Evolutionary conservation across 202 grass and related monocot genomes (phyloP).

Genomic region (Bolboschoenoplectus hybrid): DNA sequence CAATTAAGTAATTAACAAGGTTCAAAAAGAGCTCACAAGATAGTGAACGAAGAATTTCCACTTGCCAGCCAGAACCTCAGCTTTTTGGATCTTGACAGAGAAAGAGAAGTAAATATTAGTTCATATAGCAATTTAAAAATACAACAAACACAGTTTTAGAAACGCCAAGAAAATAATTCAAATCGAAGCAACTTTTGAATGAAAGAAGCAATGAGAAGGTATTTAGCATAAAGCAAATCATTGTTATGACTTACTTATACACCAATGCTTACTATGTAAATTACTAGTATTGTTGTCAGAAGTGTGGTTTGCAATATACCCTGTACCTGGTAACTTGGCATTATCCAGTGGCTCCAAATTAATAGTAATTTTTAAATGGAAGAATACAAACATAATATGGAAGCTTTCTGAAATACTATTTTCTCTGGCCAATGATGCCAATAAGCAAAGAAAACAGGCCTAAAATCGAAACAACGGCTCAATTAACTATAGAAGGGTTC

Average conservation of each 20-base stretch:
- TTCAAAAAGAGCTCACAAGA: constrained; percentile 55
- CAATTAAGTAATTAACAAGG: not conserved
- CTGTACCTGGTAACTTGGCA: not conserved
- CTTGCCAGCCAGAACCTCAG: constrained; percentile 62
- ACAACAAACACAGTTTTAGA: not conserved
- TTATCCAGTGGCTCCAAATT: not conserved
- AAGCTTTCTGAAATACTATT: constrained; percentile 2
- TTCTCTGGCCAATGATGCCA: not conserved
- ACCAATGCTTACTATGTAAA: not conserved
- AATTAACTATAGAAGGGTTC: not conserved
- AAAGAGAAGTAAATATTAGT: constrained; percentile 7
- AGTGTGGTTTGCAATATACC: not conserved
- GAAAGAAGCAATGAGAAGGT: not conserved
- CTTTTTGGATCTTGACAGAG: constrained; percentile 74
- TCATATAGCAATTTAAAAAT: not conserved
- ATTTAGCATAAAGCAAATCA: not conserved
- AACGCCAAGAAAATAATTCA: not conserved
- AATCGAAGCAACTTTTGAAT: not conserved
- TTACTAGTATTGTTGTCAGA: not conserved
- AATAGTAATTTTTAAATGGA: not conserved
- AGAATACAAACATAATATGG: not conserved
- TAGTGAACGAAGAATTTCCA: constrained; percentile 95
- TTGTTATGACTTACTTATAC: not conserved
- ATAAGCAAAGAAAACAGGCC: not conserved
- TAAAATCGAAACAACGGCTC: not conserved